Percentiles rank a stretch among this genome's conserved stretches.
phyloP scores from a whole-genome alignment of 345 rosid species.

The Acer yangbiense region DNA sequence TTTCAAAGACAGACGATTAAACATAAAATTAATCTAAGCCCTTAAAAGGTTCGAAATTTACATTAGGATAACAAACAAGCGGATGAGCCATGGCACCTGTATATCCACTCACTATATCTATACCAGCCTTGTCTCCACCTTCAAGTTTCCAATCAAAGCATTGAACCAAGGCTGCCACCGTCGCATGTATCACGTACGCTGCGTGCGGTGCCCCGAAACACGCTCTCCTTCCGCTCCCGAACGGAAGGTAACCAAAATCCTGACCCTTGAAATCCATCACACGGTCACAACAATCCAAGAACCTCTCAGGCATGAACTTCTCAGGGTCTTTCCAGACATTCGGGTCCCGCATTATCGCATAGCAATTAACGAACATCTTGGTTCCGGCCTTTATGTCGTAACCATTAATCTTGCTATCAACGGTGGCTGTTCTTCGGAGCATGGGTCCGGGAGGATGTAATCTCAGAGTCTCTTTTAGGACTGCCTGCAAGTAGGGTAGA shows the following conservation, averaged over 20 bases:
- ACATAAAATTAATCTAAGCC: too few species aligned
- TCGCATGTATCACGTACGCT: constrained; percentile 32
- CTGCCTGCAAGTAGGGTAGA: constrained; percentile 42
- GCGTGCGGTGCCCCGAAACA: constrained; percentile 45
- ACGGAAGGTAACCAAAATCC: constrained; percentile 36
- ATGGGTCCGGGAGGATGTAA: constrained; percentile 42
- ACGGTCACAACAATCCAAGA: neutral
- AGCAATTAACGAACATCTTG: constrained; percentile 29
- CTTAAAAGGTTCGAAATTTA: neutral
- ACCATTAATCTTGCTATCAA: constrained; percentile 25
- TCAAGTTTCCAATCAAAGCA: constrained; percentile 47
- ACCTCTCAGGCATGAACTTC: constrained; percentile 32
- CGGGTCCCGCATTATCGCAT: constrained; percentile 38
- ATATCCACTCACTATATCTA: constrained; percentile 33
- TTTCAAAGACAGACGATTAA: too few species aligned
- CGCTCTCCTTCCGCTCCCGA: constrained; percentile 50
- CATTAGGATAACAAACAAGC: constrained; percentile 32
- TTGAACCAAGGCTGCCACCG: constrained; percentile 41
- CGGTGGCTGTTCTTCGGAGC: constrained; percentile 36
- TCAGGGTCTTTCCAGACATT: constrained; percentile 25
- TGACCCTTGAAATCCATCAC: constrained; percentile 32
- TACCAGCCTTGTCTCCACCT: constrained; percentile 28
- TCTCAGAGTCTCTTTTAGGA: constrained; percentile 47
- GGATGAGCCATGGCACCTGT: constrained; percentile 40
- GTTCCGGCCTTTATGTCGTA: constrained; percentile 32